These are phyloP conservation scores for Auriscalpium microsporum DNA, from an alignment of 768 basidiomycete species.

Conservation along the genomic window DNA sequence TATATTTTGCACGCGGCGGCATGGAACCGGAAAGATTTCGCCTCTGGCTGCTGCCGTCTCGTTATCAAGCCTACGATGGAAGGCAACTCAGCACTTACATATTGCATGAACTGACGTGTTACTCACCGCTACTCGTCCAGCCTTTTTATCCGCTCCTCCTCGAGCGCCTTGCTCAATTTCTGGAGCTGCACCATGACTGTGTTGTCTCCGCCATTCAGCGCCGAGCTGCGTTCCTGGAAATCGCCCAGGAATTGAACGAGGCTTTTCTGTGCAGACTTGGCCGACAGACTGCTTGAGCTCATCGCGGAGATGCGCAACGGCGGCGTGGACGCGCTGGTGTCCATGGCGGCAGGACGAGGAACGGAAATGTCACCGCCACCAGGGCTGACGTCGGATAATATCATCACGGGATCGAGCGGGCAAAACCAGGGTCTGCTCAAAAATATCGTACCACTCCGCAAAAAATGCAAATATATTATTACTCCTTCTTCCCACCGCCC, in stretches of 20 bases:
- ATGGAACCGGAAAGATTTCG: no score
- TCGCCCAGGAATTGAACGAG: slow-evolving; percentile 24
- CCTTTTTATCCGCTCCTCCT: slow-evolving; percentile 17
- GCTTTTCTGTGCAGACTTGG: slow-evolving; percentile 19
- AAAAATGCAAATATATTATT: neutral
- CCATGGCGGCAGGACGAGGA: neutral
- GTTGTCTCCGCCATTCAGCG: slow-evolving; percentile 26
- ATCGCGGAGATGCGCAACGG: slow-evolving; percentile 5
- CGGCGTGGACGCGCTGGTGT: slow-evolving; percentile 18
- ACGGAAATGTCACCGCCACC: no score
- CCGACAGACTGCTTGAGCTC: slow-evolving; percentile 15
- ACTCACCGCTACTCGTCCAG: no score
- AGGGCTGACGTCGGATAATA: neutral
- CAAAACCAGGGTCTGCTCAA: neutral
- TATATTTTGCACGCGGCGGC: no score
- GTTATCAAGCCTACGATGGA: no score
- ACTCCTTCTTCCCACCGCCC: neutral
- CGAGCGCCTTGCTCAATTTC: slow-evolving; percentile 26
- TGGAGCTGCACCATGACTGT: slow-evolving; percentile 27
- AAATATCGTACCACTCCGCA: neutral
- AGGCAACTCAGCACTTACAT: no score
- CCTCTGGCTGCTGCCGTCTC: no score
- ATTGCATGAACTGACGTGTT: no score
- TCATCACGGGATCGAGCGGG: neutral
- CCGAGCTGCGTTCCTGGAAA: slow-evolving; percentile 22